Conservation (phyloP, 257 asterid genomes). For the Primulina eburnea region DNA sequence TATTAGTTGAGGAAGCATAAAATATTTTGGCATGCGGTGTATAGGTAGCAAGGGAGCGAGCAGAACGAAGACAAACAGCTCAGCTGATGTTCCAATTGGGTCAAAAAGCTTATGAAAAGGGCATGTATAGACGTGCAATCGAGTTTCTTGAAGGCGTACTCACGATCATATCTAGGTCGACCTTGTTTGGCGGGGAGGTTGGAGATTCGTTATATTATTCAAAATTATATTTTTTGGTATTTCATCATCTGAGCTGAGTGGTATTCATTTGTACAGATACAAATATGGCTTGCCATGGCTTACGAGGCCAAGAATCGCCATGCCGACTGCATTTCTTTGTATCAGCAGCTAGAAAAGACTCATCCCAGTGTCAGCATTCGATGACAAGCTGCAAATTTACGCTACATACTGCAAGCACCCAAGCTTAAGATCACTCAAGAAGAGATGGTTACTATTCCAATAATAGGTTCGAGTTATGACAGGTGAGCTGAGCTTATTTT, state of each 20-base stretch:
- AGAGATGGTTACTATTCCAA: constrained; percentile 98
- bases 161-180: constrained; percentile 85
- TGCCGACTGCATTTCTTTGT: constrained; percentile 81
- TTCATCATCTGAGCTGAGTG: constrained; percentile 6
- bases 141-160: constrained; percentile 98
- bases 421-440: constrained; percentile 93
- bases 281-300: constrained; percentile 99
- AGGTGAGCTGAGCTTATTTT: constrained; percentile 57
- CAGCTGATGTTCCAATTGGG: constrained; percentile 89
- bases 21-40: constrained; percentile 14
- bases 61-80: constrained; percentile 86
- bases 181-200: constrained; percentile 97
- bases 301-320: constrained; percentile 96
- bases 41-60: constrained; percentile 94
- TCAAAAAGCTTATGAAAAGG: constrained; percentile 87
- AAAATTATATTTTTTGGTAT: too few species aligned
- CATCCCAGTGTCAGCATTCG: constrained; percentile 84
- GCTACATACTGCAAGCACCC: constrained; percentile 95
- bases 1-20: constrained; percentile 8
- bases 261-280: constrained; percentile 52
- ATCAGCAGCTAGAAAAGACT: constrained; percentile 64
- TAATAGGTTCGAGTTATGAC: constrained; percentile 91
- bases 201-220: constrained; percentile 23
- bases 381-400: constrained; percentile 88
- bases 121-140: constrained; percentile 86